Evolutionary conservation across 345 rosid genomes (phyloP), one percentile per base, ranked within the genome.

Genomic region (Pistacia vera): DNA sequence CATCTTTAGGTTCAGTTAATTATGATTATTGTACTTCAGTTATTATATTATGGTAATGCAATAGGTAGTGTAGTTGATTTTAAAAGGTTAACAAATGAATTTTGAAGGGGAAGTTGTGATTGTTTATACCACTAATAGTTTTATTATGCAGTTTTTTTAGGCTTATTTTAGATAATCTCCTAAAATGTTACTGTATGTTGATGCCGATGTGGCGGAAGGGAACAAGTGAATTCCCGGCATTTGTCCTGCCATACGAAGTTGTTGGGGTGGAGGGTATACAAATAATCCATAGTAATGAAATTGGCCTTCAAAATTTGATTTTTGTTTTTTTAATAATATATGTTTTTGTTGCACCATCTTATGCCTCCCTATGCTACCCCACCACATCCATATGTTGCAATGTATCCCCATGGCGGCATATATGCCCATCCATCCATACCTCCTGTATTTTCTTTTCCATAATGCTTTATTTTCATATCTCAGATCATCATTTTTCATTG

Each of bases 351-450:
- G 83, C 91, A 95, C 98, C 99, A 88, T 88, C 88, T 93, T 76
- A 92, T 95, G 97, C 98, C 98, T 84, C 97, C 97, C 13, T 95
- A 93, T 78, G 99, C 97, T 68, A 93, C 99, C 30, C 95, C 98
- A 6, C 98, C 98, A 17, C 97, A 93, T 87, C 99, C 97, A 8
- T 96, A 96, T 55, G 98, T 96, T 83, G 92, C 98, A 68, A 93
- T 96, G 99, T 96, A 96, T 88, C 95, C 99, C 65, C 98, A 91
- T 73, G 97, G 98, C 75, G 98, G 98, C 72, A 89, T 96, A 83
- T 96, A 93, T 73, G 91, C 95, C 0, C 99, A 96, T 85, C 98
- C 99, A 68, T 90, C 98, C 66, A 86, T 96, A 4, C 95, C 99
- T 69, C 97, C 95, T 86, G 98, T 96, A 91, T 74, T 74, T 76